phyloP scores from a whole-genome alignment of 1,284 basidiomycete species.

The Amylostereum areolatum region DNA sequence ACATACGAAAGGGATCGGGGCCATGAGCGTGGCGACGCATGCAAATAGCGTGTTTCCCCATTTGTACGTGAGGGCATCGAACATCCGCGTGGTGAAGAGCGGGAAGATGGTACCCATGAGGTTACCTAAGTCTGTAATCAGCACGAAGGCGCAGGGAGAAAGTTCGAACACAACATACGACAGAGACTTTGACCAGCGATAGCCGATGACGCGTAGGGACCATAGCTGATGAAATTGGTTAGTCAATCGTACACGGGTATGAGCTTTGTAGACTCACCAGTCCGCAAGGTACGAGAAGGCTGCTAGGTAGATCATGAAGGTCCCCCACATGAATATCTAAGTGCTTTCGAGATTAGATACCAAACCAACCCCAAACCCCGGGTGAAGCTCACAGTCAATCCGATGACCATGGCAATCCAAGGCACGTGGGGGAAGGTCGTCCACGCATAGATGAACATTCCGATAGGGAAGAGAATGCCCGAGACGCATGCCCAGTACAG shows the following conservation, averaged over 20 bases:
- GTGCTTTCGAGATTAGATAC: not conserved
- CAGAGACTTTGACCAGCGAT: constrained; percentile 72
- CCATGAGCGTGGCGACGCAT: constrained; percentile 51
- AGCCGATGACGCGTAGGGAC: constrained; percentile 71
- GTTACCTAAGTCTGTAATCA: constrained; percentile 37
- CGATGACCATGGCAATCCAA: constrained; percentile 55
- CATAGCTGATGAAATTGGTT: constrained; percentile 39
- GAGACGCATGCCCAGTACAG: constrained; percentile 64
- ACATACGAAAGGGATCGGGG: constrained; percentile 63
- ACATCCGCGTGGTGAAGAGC: constrained; percentile 62
- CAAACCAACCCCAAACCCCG: not conserved
- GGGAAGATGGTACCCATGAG: constrained; percentile 55
- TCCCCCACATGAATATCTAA: constrained; percentile 38
- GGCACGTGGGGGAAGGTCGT: constrained; percentile 43
- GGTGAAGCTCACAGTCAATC: constrained; percentile 36
- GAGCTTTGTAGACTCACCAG: constrained; percentile 37
- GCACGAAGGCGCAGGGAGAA: not conserved
- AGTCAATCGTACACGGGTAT: not conserved
- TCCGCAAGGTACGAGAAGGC: constrained; percentile 72
- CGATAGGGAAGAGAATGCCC: constrained; percentile 53
- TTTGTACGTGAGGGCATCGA: constrained; percentile 49
- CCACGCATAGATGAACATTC: constrained; percentile 67
- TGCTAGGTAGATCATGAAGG: constrained; percentile 57
- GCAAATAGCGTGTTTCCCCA: constrained; percentile 72
- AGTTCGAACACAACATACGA: constrained; percentile 33